phyloP scores from a whole-genome alignment of 805 yeast species.

The Candida cerambycidarum region DNA sequence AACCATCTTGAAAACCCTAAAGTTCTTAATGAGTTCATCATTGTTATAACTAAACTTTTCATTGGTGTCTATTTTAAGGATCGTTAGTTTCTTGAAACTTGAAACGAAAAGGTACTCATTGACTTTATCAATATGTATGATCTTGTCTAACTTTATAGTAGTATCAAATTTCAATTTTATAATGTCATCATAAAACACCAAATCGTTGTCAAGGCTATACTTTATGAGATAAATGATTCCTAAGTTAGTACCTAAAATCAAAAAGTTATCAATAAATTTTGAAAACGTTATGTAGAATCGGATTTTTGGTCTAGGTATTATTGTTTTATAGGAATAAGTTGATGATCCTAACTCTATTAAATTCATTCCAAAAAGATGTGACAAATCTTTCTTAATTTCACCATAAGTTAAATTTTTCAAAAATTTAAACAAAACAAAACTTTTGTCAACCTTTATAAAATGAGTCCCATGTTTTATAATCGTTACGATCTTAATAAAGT shows the following conservation, averaged over 20 bases:
- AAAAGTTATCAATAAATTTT: slow-evolving; percentile 13
- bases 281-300: slow-evolving; percentile 17
- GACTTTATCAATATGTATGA: slow-evolving; percentile 13
- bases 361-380: slow-evolving; percentile 18
- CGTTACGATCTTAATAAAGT: slow-evolving; percentile 9
- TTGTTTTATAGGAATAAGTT: slow-evolving; percentile 9
- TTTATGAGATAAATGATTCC: slow-evolving; percentile 15
- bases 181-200: slow-evolving; percentile 12
- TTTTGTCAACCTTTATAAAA: slow-evolving; percentile 9
- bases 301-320: slow-evolving; percentile 8
- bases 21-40: slow-evolving; percentile 14
- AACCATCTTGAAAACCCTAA: slow-evolving; percentile 11
- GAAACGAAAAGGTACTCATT: slow-evolving; percentile 12
- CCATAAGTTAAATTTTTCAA: slow-evolving; percentile 14
- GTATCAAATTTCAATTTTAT: slow-evolving; percentile 16
- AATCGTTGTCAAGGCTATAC: slow-evolving; percentile 4
- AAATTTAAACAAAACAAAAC: slow-evolving; percentile 10
- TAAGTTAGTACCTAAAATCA: slow-evolving; percentile 16
- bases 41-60: slow-evolving; percentile 9
- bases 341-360: slow-evolving; percentile 7
- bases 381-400: slow-evolving; percentile 17
- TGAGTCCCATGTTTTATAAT: slow-evolving; percentile 3
- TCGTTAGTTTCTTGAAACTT: slow-evolving; percentile 15
- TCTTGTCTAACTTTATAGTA: slow-evolving; percentile 14
- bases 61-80: slow-evolving; percentile 12